A percentile compares a stretch with the other conserved stretches of the same genome.
Conservation (phyloP, 805 yeast genomes). For the Ogataea corticis region DNA sequence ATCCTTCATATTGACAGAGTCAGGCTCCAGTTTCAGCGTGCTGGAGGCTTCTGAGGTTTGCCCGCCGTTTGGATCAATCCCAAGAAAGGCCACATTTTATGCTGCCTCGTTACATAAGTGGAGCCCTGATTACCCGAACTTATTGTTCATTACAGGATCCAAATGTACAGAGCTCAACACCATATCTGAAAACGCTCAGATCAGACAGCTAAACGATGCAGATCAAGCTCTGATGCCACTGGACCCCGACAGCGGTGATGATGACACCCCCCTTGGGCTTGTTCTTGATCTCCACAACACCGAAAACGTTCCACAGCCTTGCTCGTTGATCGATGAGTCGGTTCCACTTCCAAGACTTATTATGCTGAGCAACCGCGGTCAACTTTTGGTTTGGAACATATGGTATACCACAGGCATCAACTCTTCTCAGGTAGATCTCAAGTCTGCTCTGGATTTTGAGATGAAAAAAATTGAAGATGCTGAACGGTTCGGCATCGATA, state of each 20-base stretch:
- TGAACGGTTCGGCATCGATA: too few relatives aligned
- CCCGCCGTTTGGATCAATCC: constrained; percentile 50
- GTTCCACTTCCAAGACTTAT: constrained; percentile 66
- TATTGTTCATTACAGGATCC: constrained; percentile 57
- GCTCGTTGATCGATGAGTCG: constrained; percentile 56
- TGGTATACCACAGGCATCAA: constrained; percentile 56
- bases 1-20: constrained; percentile 13
- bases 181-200: constrained; percentile 36
- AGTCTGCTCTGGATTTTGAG: constrained; percentile 1
- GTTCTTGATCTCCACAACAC: constrained; percentile 56
- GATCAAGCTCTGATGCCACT: constrained; percentile 75
- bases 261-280: constrained; percentile 71
- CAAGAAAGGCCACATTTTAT: constrained; percentile 50
- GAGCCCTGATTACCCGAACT: constrained; percentile 32
- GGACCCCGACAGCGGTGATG: constrained; percentile 62
- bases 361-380: constrained; percentile 63
- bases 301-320: constrained; percentile 50
- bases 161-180: constrained; percentile 64
- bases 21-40: constrained; percentile 11
- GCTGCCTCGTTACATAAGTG: constrained; percentile 41
- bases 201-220: constrained; percentile 63
- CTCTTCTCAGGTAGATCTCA: constrained; percentile 28
- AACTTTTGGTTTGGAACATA: constrained; percentile 62
- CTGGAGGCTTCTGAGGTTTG: constrained; percentile 33
- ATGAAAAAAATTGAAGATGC: background rate